Evolutionary conservation across 2,329 filamentous ascomycete species (phyloP).

Genomic region (Meredithiella fracta): DNA sequence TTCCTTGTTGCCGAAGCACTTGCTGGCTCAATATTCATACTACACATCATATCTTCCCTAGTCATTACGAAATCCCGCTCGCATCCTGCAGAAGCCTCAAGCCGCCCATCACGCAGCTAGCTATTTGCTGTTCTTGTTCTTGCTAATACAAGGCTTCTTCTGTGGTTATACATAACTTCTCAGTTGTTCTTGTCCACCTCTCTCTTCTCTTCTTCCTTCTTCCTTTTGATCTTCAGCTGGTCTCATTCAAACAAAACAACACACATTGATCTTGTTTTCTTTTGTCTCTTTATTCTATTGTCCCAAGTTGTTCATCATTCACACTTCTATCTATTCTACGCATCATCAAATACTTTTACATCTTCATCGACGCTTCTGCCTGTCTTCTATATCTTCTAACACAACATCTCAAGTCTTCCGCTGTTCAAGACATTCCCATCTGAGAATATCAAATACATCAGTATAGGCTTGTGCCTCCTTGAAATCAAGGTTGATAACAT

Average conservation of each 20-base stretch:
- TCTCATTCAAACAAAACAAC: conserved; percentile 25
- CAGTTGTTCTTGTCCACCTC: conserved; percentile 9
- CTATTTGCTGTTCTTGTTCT: neutral
- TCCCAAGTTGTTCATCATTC: conserved; percentile 14
- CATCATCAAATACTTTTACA: neutral
- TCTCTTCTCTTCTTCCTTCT: conserved; percentile 22
- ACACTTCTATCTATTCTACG: conserved; percentile 1
- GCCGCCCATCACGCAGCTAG: neutral
- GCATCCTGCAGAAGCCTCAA: neutral
- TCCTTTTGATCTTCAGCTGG: conserved; percentile 37
- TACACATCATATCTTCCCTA: too few relatives aligned
- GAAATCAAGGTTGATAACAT: neutral
- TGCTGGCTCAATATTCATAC: too few relatives aligned
- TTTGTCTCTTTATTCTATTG: conserved; percentile 21
- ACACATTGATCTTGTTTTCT: conserved; percentile 22
- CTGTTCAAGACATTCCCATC: too few relatives aligned
- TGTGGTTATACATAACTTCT: neutral
- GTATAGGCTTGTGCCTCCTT: neutral
- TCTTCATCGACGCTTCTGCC: neutral
- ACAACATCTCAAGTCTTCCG: neutral
- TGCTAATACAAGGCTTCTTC: neutral
- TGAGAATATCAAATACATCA: neutral
- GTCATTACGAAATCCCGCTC: neutral
- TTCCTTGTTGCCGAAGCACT: too few relatives aligned
- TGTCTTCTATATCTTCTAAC: neutral